Percentiles rank a stretch among this genome's conserved stretches.
Evolutionary conservation across 2,329 filamentous ascomycete species (phyloP).

Genomic region (Knufia petricola): DNA sequence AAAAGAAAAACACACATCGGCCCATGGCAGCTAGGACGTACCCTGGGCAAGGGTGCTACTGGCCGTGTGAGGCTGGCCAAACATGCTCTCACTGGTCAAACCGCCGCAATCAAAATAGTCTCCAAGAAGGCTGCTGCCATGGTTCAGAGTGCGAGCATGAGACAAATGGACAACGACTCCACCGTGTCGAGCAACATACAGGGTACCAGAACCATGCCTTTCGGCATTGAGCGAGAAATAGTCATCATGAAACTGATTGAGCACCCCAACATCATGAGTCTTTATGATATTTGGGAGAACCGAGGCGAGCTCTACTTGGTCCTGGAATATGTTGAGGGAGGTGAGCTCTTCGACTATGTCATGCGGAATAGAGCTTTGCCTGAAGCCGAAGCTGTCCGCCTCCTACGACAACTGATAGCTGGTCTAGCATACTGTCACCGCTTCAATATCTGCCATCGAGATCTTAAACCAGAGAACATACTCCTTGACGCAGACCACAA

Average conservation of each 20-base stretch:
- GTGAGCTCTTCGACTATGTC: slow-evolving; percentile 82
- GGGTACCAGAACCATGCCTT: slow-evolving; percentile 63
- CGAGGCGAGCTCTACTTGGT: slow-evolving; percentile 92
- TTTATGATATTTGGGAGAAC: slow-evolving; percentile 98
- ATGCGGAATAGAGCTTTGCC: slow-evolving; percentile 60
- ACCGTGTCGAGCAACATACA: slow-evolving; percentile 46
- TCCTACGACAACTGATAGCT: slow-evolving; percentile 89
- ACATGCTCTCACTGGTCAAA: slow-evolving; percentile 66
- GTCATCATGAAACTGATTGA: slow-evolving; percentile 95
- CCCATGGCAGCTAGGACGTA: slow-evolving; percentile 86
- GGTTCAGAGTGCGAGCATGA: slow-evolving; percentile 76
- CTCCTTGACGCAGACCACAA: slow-evolving; percentile 65
- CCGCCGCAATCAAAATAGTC: slow-evolving; percentile 91
- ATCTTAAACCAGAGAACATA: slow-evolving; percentile 96
- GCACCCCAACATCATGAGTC: slow-evolving; percentile 85
- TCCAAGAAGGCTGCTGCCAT: slow-evolving; percentile 71
- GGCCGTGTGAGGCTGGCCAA: slow-evolving; percentile 78
- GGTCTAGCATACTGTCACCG: slow-evolving; percentile 87
- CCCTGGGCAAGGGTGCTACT: slow-evolving; percentile 79
- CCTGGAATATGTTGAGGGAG: slow-evolving; percentile 78
- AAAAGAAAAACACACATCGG: slow-evolving; percentile 68
- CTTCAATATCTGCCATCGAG: slow-evolving; percentile 90
- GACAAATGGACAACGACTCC: slow-evolving; percentile 65
- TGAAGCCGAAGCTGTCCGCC: slow-evolving; percentile 70
- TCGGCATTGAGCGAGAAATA: slow-evolving; percentile 87